Conservation (phyloP, 345 rosid genomes). For the Sisymbrium altissimum region DNA sequence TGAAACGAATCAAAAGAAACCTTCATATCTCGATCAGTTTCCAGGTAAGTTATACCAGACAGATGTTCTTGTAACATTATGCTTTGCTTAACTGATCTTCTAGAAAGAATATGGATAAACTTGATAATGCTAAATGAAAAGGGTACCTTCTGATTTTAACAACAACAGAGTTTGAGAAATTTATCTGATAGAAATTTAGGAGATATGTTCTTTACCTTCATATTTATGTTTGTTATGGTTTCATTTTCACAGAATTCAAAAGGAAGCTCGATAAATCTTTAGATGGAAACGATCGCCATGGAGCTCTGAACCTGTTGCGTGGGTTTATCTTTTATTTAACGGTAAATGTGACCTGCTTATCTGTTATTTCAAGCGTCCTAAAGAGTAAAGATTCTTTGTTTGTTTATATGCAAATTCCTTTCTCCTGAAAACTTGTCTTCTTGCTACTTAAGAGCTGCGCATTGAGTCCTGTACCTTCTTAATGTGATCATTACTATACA, state of each 20-base stretch:
- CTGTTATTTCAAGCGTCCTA: background rate
- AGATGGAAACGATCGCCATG: conserved; percentile 12
- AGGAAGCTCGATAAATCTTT: background rate
- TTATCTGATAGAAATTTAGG: background rate
- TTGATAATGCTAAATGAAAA: background rate
- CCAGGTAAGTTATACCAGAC: conserved; percentile 34
- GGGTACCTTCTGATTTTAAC: background rate
- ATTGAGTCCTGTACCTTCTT: background rate
- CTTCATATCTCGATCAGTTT: conserved; percentile 53
- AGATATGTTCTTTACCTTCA: background rate
- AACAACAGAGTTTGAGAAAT: background rate
- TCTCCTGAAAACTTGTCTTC: background rate
- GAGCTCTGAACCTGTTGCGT: conserved; percentile 56
- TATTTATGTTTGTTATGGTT: conserved; percentile 8
- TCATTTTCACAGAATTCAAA: conserved; percentile 21
- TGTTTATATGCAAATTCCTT: background rate
- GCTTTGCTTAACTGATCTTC: background rate
- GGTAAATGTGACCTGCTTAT: conserved; percentile 38
- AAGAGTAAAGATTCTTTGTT: background rate
- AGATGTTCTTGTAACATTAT: background rate
- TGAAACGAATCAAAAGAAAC: background rate
- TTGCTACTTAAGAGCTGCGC: background rate
- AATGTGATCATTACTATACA: background rate
- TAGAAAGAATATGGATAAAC: background rate
- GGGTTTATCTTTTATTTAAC: conserved; percentile 69